Evolutionary conservation across 495 filamentous ascomycete species (phyloP).

Genomic region (Xylaria scruposa): DNA sequence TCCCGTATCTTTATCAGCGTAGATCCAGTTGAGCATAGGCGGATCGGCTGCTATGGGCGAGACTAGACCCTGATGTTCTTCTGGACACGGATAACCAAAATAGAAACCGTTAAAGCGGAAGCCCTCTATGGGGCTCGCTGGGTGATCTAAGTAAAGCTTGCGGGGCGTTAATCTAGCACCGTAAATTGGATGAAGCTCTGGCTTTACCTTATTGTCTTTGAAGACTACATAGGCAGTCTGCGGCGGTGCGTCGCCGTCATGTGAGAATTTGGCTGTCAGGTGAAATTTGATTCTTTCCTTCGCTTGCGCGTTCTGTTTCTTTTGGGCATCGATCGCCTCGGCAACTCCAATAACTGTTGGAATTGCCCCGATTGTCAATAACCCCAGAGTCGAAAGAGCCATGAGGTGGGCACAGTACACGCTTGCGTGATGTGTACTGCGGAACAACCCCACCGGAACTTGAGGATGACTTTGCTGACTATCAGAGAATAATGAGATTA

Average conservation of each 20-base stretch:
- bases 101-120: slow-evolving; percentile 67
- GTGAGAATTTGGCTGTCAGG: slow-evolving; percentile 51
- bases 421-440: slow-evolving; percentile 11
- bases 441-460: slow-evolving; percentile 19
- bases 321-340: slow-evolving; percentile 58
- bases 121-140: slow-evolving; percentile 49
- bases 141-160: slow-evolving; percentile 56
- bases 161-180: neutral
- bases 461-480: slow-evolving; percentile 15
- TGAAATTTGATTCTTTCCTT: slow-evolving; percentile 61
- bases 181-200: neutral
- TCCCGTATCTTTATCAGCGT: slow-evolving; percentile 62
- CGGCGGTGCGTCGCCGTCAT: slow-evolving; percentile 45
- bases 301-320: slow-evolving; percentile 53
- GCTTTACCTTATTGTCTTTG: slow-evolving; percentile 53
- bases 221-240: slow-evolving; percentile 49
- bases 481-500: neutral
- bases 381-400: slow-evolving; percentile 48
- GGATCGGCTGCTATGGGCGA: slow-evolving; percentile 64
- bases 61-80: slow-evolving; percentile 62
- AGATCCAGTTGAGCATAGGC: slow-evolving; percentile 71
- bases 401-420: slow-evolving; percentile 26
- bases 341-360: slow-evolving; percentile 59
- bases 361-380: slow-evolving; percentile 54
- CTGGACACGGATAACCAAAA: slow-evolving; percentile 64